Conservation (phyloP, 2,329 filamentous ascomycete genomes). For the Plenodomus biglobosus region DNA sequence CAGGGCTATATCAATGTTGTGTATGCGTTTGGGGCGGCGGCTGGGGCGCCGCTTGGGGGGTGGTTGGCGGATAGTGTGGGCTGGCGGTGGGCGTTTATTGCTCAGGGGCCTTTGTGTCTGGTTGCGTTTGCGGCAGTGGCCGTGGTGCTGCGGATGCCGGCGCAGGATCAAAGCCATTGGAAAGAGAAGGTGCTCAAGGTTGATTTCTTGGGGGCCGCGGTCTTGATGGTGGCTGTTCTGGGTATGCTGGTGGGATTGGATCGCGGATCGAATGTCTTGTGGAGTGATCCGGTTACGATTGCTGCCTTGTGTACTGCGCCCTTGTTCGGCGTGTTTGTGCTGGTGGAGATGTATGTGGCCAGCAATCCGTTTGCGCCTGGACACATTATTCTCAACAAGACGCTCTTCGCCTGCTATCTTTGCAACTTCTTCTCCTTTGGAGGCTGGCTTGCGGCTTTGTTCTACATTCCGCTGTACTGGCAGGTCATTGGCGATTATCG, state of each 20-base stretch:
- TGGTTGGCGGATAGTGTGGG: slow-evolving; percentile 71
- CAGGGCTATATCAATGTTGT: slow-evolving; percentile 75
- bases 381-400: slow-evolving; percentile 68
- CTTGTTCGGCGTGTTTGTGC: slow-evolving; percentile 66
- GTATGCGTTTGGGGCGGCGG: slow-evolving; percentile 66
- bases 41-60: slow-evolving; percentile 70
- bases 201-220: slow-evolving; percentile 71
- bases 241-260: slow-evolving; percentile 70
- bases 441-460: slow-evolving; percentile 62
- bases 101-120: slow-evolving; percentile 69
- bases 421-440: slow-evolving; percentile 73
- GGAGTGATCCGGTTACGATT: slow-evolving; percentile 62
- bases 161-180: slow-evolving; percentile 62
- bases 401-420: slow-evolving; percentile 67
- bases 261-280: slow-evolving; percentile 70
- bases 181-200: slow-evolving; percentile 65
- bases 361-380: slow-evolving; percentile 73
- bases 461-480: slow-evolving; percentile 77
- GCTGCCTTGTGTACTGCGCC: slow-evolving; percentile 58
- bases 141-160: slow-evolving; percentile 63
- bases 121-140: slow-evolving; percentile 66
- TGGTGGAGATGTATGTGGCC: slow-evolving; percentile 69
- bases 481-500: slow-evolving; percentile 68
- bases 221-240: slow-evolving; percentile 66
- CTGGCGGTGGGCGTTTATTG: slow-evolving; percentile 76